These are phyloP conservation scores for Eucalyptus coolabah DNA, from an alignment of 345 rosid genomes.

Conservation along the genomic window DNA sequence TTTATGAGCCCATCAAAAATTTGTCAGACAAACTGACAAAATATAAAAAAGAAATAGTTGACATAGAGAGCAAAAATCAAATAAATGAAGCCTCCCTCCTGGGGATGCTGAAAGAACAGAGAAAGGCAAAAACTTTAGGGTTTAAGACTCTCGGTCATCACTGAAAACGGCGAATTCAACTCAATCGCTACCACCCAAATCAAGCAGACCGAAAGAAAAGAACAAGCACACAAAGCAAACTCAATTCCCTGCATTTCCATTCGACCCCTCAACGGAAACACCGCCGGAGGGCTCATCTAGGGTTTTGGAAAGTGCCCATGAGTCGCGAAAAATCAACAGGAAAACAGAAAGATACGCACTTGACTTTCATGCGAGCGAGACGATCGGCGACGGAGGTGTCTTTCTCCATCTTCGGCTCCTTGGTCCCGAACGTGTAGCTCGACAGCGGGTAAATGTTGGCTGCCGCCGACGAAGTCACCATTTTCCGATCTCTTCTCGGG, in stretches of 20 bases:
- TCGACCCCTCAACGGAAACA: not conserved
- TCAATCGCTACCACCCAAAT: not conserved
- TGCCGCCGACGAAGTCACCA: conserved; percentile 75
- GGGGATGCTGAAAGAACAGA: not conserved
- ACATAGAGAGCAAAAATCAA: not conserved
- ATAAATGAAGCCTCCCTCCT: not conserved
- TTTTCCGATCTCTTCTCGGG: conserved; percentile 1
- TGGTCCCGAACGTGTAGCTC: conserved; percentile 92
- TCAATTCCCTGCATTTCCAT: not conserved
- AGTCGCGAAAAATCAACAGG: not conserved
- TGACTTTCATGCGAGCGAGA: conserved; percentile 98
- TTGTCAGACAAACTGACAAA: not conserved
- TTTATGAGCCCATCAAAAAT: not conserved
- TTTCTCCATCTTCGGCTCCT: conserved; percentile 94
- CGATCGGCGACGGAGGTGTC: conserved; percentile 97
- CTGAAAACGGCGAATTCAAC: not conserved
- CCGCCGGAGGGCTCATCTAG: conserved; percentile 18
- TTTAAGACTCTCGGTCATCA: not conserved
- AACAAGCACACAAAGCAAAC: not conserved
- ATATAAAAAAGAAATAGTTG: not conserved
- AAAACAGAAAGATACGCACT: conserved; percentile 16
- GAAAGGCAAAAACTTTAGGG: not conserved
- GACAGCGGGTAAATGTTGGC: conserved; percentile 90
- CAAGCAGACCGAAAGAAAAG: not conserved
- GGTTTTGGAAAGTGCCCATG: conserved; percentile 7